These are phyloP conservation scores for Fusarium albosuccineum DNA, from an alignment of 2,329 filamentous ascomycete species.

Conservation along the genomic window DNA sequence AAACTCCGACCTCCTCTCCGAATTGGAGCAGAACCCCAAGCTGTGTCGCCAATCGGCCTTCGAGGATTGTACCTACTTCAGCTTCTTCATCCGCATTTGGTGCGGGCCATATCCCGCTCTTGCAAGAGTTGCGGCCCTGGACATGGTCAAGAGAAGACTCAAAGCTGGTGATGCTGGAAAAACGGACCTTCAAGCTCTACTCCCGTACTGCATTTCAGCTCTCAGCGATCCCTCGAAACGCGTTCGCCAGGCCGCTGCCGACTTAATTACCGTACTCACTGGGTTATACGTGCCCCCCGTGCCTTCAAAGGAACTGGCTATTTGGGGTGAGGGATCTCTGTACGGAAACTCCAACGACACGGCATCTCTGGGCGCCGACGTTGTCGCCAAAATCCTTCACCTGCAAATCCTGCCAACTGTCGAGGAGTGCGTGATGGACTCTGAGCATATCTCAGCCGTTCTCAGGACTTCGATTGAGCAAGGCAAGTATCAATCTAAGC, in stretches of 20 bases:
- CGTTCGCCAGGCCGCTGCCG: constrained; percentile 81
- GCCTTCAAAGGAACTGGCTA: constrained; percentile 55
- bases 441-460: constrained; percentile 74
- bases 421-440: constrained; percentile 89
- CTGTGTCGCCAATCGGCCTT: constrained; percentile 67
- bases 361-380: constrained; percentile 69
- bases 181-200: constrained; percentile 79
- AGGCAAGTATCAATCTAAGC: constrained; percentile 54
- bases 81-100: constrained; percentile 82
- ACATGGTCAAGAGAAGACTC: constrained; percentile 70
- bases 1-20: constrained; percentile 55
- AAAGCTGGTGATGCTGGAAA: constrained; percentile 62
- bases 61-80: constrained; percentile 75
- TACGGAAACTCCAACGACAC: constrained; percentile 71
- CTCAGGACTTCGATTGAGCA: constrained; percentile 61
- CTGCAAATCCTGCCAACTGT: constrained; percentile 78
- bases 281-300: constrained; percentile 58
- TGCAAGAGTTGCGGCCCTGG: constrained; percentile 77
- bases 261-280: constrained; percentile 71
- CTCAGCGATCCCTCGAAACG: constrained; percentile 81
- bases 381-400: constrained; percentile 72
- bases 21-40: constrained; percentile 68
- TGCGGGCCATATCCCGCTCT: constrained; percentile 77
- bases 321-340: constrained; percentile 73
- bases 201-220: constrained; percentile 85